Evolutionary conservation across 75 land plant genomes (phyloP).

Genomic region (Pinus tabuliformis): DNA sequence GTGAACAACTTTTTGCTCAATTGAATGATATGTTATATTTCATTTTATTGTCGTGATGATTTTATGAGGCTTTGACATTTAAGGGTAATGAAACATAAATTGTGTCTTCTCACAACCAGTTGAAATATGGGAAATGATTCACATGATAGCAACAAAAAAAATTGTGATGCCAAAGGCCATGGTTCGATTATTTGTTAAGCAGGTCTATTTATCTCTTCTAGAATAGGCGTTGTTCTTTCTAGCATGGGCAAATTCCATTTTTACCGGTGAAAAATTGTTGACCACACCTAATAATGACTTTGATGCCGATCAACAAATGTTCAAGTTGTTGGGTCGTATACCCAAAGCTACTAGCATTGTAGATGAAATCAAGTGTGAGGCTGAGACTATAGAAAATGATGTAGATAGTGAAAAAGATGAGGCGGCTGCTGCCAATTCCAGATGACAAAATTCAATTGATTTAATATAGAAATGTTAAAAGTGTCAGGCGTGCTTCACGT

Average conservation of each 20-base stretch:
- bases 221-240: slow-evolving; percentile 98
- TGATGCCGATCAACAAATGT: slow-evolving; percentile 93
- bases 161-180: slow-evolving; percentile 97
- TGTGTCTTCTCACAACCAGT: too few species aligned
- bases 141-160: slow-evolving; percentile 45
- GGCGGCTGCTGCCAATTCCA: background rate
- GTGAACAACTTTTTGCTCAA: too few species aligned
- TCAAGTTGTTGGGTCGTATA: slow-evolving; percentile 82
- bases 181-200: slow-evolving; percentile 93
- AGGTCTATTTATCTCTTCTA: slow-evolving; percentile 85
- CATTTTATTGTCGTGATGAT: too few species aligned
- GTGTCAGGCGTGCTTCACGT: too few species aligned
- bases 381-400: too few species aligned
- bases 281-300: slow-evolving; percentile 97
- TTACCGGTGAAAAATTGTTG: slow-evolving; percentile 95
- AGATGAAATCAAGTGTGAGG: too few species aligned
- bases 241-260: slow-evolving; percentile 99
- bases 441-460: background rate
- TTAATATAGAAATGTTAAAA: too few species aligned
- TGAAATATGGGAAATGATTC: too few species aligned
- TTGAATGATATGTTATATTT: too few species aligned
- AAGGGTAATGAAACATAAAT: too few species aligned
- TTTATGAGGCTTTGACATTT: too few species aligned
- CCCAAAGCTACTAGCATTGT: slow-evolving; percentile 69
- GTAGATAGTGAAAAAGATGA: background rate